Percentiles rank a stretch among this genome's conserved stretches.
phyloP scores from a whole-genome alignment of 2,329 filamentous ascomycete genomes.

The Phaeoacremonium minimum region DNA sequence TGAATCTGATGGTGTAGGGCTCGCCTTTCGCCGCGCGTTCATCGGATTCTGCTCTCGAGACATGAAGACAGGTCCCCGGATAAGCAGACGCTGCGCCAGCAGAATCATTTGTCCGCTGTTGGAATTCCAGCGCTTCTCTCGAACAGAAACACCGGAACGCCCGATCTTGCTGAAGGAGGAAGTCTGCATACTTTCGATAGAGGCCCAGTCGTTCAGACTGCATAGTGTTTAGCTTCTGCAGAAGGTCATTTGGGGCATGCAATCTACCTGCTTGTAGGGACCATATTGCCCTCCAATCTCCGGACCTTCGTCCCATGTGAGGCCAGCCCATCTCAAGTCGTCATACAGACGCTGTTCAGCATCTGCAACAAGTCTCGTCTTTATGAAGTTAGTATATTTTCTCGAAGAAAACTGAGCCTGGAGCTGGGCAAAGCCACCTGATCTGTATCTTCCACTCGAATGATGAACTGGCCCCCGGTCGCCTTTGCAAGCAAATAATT shows the following conservation, averaged over 20 bases:
- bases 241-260: slow-evolving; percentile 8
- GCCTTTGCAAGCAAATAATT: slow-evolving; percentile 88
- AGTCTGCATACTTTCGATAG: slow-evolving; percentile 67
- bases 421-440: slow-evolving; percentile 57
- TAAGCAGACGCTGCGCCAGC: slow-evolving; percentile 38
- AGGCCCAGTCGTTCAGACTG: slow-evolving; percentile 74
- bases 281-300: slow-evolving; percentile 75
- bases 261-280: slow-evolving; percentile 80
- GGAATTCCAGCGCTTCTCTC: slow-evolving; percentile 51
- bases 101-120: slow-evolving; percentile 28
- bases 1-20: slow-evolving; percentile 72
- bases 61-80: slow-evolving; percentile 64
- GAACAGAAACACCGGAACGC: slow-evolving; percentile 96
- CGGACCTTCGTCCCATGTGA: slow-evolving; percentile 94
- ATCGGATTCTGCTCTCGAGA: slow-evolving; percentile 64
- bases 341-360: slow-evolving; percentile 74
- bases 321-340: slow-evolving; percentile 82
- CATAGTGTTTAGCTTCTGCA: too few species aligned
- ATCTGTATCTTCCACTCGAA: slow-evolving; percentile 94
- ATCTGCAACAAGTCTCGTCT: slow-evolving; percentile 77
- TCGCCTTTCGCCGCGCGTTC: slow-evolving; percentile 66
- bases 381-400: background rate
- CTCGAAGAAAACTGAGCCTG: background rate
- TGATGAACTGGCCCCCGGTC: slow-evolving; percentile 83
- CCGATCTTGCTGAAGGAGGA: slow-evolving; percentile 64